Conservation (phyloP, 2,329 filamentous ascomycete species). For the Colletotrichum ledebouriae region DNA sequence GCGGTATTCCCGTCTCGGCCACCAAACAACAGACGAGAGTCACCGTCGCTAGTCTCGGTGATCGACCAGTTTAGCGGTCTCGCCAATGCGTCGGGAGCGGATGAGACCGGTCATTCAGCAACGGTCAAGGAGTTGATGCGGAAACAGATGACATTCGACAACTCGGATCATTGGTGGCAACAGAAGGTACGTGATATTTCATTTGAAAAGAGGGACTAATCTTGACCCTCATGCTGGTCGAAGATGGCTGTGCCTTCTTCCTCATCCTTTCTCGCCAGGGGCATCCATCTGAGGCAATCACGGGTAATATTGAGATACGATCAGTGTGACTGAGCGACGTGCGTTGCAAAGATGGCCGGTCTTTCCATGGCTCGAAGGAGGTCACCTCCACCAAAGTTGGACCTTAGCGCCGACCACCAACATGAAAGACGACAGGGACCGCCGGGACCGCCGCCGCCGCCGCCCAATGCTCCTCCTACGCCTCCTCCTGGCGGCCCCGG, state of each 20-base stretch:
- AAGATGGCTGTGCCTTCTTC: conserved; percentile 1
- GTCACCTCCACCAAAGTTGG: not conserved
- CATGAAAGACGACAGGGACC: not conserved
- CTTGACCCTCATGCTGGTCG: not conserved
- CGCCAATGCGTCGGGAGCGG: not conserved
- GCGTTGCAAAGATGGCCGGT: not conserved
- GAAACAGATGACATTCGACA: not conserved
- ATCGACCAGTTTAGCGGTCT: not conserved
- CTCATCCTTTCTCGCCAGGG: not conserved
- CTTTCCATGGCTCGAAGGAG: not conserved
- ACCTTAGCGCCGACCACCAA: not conserved
- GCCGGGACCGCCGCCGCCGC: not conserved
- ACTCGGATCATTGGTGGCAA: not conserved
- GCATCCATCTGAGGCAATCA: not conserved
- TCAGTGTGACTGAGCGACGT: not conserved
- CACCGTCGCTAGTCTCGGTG: not conserved
- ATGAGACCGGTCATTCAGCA: not conserved
- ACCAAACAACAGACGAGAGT: too few species aligned
- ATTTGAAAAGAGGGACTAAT: not conserved
- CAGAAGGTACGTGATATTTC: not conserved
- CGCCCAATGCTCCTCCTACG: not conserved
- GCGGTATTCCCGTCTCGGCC: too few species aligned
- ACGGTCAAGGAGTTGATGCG: not conserved
- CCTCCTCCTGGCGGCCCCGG: not conserved
- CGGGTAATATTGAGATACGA: not conserved